Base-by-base conservation (phyloP, 1,284 basidiomycete species). In the Cyathus olla region DNA sequence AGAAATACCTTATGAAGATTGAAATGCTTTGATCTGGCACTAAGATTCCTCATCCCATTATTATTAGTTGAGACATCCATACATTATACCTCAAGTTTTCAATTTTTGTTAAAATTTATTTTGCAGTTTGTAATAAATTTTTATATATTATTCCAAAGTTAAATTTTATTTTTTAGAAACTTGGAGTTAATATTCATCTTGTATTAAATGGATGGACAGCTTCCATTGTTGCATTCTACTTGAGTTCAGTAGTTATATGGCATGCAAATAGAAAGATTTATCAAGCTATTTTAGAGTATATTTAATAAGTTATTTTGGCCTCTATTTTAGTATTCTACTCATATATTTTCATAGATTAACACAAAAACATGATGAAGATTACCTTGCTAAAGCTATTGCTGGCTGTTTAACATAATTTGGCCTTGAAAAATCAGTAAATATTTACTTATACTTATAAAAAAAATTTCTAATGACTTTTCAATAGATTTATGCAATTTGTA, bases 61-160 rank as follows among this genome's bases (percentile, higher is more conserved):
- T 73, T 5, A 67, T 79, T n/a, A 68, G 68, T 3, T 40, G 55
- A 17, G 72, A 78, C 59, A 60, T 73, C 17, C 60, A 66, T 8
- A 19, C n/a, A 11, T 49, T 76, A 2, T 76, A 78, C 65, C 15
- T 28, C 5, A 48, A 67, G 22, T 37, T 62, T 19, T 66, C 67
- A 22, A 54, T 57, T 19, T 8, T 52, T 28, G 66, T 76, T 3
- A 46, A 48, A 11, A 59, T 68, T 3, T 74, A 74, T 59, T 76
- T 76, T 60, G 35, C 46, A 65, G 72, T 76, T 56, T 59, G 55
- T 49, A 26, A 22, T 19, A 49, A 11, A 15, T 22, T 47, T 49
- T 49, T 4, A 49, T 26, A 26, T 26, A 26, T 49, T 10, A 26
- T 29, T 3, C 24, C 3, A 26, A 4, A 49, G 24, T 51, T 53